Conservation (phyloP, 768 basidiomycete species). For the Termitomyces sp. region DNA sequence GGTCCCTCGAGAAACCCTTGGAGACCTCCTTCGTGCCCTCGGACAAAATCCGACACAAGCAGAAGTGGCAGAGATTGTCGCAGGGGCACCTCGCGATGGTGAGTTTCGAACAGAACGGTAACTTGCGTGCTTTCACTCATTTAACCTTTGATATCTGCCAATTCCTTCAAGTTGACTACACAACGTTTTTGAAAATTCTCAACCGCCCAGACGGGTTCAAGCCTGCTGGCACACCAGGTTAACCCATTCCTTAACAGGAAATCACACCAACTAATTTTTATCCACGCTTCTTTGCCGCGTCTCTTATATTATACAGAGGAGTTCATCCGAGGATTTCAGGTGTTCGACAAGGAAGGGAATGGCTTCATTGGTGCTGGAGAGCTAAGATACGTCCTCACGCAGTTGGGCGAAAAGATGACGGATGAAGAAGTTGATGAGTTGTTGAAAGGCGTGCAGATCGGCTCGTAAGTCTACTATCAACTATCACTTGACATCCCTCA, state of each 20-base stretch:
- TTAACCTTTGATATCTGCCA: background rate
- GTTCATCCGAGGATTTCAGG: constrained; percentile 98
- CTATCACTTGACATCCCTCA: constrained; percentile 1
- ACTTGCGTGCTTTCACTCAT: background rate
- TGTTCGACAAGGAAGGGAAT: constrained; percentile 95
- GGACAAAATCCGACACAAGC: constrained; percentile 99
- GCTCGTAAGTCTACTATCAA: constrained; percentile 51
- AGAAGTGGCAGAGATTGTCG: constrained; percentile 84
- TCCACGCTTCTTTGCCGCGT: background rate
- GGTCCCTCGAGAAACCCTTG: constrained; percentile 82
- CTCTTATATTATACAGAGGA: constrained; percentile 57
- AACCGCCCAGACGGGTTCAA: constrained; percentile 97
- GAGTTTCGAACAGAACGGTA: constrained; percentile 7
- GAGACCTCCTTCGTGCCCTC: constrained; percentile 87
- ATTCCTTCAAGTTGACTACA: constrained; percentile 71
- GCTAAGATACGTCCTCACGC: constrained; percentile 89
- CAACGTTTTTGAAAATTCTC: constrained; percentile 84
- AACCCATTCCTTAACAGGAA: background rate
- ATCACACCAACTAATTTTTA: background rate
- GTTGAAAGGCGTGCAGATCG: constrained; percentile 91
- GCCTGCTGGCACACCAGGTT: constrained; percentile 48
- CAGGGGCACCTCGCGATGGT: constrained; percentile 74
- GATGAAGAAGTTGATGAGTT: constrained; percentile 98
- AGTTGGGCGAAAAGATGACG: constrained; percentile 96
- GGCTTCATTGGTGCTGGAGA: constrained; percentile 91